phyloP scores from a whole-genome alignment of 306 rosid genomes.

The Quillaja saponaria region DNA sequence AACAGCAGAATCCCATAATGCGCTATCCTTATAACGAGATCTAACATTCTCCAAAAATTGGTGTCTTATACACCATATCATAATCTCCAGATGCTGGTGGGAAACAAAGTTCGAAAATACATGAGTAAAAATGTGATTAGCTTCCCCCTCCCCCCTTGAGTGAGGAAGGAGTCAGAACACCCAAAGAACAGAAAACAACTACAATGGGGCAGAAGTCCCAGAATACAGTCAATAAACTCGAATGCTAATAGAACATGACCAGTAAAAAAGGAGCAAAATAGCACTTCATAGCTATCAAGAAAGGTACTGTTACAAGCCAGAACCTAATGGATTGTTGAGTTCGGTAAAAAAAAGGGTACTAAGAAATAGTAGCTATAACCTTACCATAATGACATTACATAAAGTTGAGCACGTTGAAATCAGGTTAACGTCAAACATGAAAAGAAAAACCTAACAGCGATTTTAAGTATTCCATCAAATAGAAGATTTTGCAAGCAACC shows the following conservation, averaged over 20 bases:
- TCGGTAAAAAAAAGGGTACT: too few relatives aligned
- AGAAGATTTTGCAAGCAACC: constrained; percentile 25
- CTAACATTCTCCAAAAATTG: constrained; percentile 65
- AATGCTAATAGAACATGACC: too few relatives aligned
- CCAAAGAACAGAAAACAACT: too few relatives aligned
- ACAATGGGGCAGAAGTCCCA: not conserved
- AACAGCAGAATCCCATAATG: constrained; percentile 69
- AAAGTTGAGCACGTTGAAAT: constrained; percentile 14
- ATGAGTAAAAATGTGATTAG: too few relatives aligned
- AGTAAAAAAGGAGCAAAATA: too few relatives aligned
- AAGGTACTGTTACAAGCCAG: too few relatives aligned
- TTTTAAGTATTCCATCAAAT: constrained; percentile 15
- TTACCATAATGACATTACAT: constrained; percentile 19
- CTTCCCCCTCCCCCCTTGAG: too few relatives aligned
- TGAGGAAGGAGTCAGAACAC: too few relatives aligned
- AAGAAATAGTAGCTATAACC: not conserved
- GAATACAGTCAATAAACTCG: not conserved
- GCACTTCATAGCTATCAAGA: too few relatives aligned
- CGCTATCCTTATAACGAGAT: constrained; percentile 47
- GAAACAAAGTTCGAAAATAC: constrained; percentile 23
- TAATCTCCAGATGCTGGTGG: constrained; percentile 87
- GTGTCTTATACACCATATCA: constrained; percentile 82
- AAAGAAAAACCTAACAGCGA: constrained; percentile 8
- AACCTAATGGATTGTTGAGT: too few relatives aligned
- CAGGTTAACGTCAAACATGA: constrained; percentile 21